Conservation (phyloP, 768 basidiomycete genomes). For the Botryobasidium botryosum region DNA sequence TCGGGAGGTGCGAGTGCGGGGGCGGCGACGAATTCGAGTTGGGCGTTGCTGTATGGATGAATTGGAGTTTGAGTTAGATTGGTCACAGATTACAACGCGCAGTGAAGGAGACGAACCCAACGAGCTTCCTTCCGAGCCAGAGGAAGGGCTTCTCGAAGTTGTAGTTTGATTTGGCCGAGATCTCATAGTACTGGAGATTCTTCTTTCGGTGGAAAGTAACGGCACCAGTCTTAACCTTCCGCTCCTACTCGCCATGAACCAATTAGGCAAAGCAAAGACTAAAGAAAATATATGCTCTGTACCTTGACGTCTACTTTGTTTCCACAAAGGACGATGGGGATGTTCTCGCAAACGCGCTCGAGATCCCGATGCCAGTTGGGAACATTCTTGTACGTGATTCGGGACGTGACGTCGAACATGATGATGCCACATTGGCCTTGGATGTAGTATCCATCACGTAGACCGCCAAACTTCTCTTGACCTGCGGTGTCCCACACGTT, state of each 20-base stretch:
- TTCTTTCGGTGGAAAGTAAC: constrained; percentile 99
- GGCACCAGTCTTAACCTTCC: constrained; percentile 96
- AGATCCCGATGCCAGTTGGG: constrained; percentile 99
- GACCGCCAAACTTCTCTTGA: constrained; percentile 99
- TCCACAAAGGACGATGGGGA: constrained; percentile 97
- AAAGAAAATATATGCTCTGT: constrained; percentile 14
- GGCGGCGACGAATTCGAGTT: constrained; percentile 90
- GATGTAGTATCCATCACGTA: constrained; percentile 92
- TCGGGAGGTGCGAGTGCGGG: constrained; percentile 92
- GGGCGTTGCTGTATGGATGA: constrained; percentile 44
- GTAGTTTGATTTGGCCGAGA: constrained; percentile 99
- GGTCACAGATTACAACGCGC: not conserved
- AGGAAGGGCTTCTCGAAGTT: constrained; percentile 99
- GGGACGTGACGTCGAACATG: constrained; percentile 99
- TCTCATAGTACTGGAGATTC: constrained; percentile 99
- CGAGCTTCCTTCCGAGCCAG: constrained; percentile 95
- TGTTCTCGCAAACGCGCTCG: constrained; percentile 99
- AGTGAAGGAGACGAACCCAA: constrained; percentile 48
- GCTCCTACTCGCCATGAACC: constrained; percentile 43
- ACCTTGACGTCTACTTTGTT: constrained; percentile 99
- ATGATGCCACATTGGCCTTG: constrained; percentile 99
- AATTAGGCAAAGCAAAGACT: not conserved
- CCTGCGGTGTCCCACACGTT: constrained; percentile 99
- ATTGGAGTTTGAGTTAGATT: not conserved
- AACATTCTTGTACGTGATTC: constrained; percentile 99